Evolutionary conservation across 495 filamentous ascomycete genomes (phyloP).

Genomic region (Eremomyces bilateralis): DNA sequence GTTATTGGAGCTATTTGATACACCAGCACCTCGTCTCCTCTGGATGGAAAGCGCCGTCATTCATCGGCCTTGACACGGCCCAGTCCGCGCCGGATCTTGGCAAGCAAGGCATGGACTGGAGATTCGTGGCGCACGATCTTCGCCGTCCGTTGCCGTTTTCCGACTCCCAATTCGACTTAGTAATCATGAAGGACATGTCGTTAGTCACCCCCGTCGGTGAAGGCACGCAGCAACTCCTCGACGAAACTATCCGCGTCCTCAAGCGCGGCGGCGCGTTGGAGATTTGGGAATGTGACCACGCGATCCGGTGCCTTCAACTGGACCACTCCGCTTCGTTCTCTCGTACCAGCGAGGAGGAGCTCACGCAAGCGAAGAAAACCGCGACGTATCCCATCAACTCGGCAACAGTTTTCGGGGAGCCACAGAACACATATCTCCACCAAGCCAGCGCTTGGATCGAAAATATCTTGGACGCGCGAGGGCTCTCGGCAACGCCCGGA

Average conservation of each 20-base stretch:
- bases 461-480: constrained; percentile 49
- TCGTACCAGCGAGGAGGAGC: constrained; percentile 31
- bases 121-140: constrained; percentile 71
- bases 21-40: constrained; percentile 39
- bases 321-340: constrained; percentile 25
- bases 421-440: constrained; percentile 61
- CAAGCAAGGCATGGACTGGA: constrained; percentile 63
- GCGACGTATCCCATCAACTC: constrained; percentile 69
- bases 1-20: constrained; percentile 73
- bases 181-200: constrained; percentile 75
- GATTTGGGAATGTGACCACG: constrained; percentile 68
- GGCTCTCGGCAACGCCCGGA: constrained; percentile 55
- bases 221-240: constrained; percentile 43
- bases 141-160: constrained; percentile 59
- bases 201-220: constrained; percentile 37
- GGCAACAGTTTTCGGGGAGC: constrained; percentile 53
- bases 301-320: constrained; percentile 51
- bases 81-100: constrained; percentile 49
- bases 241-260: constrained; percentile 58
- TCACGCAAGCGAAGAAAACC: constrained; percentile 37
- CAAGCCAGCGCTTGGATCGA: constrained; percentile 70
- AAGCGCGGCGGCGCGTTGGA: constrained; percentile 63
- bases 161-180: constrained; percentile 67
- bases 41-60: constrained; percentile 30
- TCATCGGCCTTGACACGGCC: constrained; percentile 70